phyloP scores from a whole-genome alignment of 192 early-diverging fungal species.

The Coemansia guatemalensis region DNA sequence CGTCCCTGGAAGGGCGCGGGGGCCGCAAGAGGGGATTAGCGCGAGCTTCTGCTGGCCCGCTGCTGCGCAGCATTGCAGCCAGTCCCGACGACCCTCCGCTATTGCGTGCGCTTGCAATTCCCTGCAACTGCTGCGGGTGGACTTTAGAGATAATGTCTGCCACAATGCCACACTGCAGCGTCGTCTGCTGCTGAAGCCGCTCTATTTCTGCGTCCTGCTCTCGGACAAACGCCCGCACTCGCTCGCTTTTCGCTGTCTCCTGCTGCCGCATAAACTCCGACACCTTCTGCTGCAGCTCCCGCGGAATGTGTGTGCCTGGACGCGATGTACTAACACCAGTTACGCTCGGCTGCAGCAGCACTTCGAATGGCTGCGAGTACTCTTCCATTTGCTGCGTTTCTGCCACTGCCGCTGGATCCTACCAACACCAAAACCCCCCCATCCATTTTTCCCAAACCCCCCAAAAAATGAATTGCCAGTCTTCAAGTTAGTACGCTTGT shows the following conservation, averaged over 20 bases:
- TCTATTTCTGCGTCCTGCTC: constrained; percentile 45
- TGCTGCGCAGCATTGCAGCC: constrained; percentile 42
- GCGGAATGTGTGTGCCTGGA: constrained; percentile 25
- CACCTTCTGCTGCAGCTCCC: constrained; percentile 38
- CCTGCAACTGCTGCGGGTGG: constrained; percentile 23
- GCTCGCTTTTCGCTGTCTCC: constrained; percentile 40
- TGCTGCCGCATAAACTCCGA: constrained; percentile 33
- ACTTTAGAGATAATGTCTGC: constrained; percentile 24
- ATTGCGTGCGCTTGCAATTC: background rate
- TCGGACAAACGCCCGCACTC: constrained; percentile 37
- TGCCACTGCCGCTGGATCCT: constrained; percentile 14
- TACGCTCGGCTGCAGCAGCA: constrained; percentile 22
- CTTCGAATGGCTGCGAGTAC: constrained; percentile 48
- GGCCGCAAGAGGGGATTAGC: background rate
- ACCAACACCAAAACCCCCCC: background rate
- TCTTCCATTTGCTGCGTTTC: constrained; percentile 22
- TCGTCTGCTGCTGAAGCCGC: constrained; percentile 17
- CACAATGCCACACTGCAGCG: constrained; percentile 30
- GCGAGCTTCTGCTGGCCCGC: background rate
- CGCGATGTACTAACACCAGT: constrained; percentile 3
- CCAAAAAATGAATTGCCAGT: too few species aligned
- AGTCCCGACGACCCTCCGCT: constrained; percentile 37
- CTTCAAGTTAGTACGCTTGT: too few species aligned
- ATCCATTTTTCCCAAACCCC: background rate
- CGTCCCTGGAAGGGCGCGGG: background rate